Evolutionary conservation across 148 eudicot genomes (phyloP).

Genomic region (Rhododendron griersonianum): DNA sequence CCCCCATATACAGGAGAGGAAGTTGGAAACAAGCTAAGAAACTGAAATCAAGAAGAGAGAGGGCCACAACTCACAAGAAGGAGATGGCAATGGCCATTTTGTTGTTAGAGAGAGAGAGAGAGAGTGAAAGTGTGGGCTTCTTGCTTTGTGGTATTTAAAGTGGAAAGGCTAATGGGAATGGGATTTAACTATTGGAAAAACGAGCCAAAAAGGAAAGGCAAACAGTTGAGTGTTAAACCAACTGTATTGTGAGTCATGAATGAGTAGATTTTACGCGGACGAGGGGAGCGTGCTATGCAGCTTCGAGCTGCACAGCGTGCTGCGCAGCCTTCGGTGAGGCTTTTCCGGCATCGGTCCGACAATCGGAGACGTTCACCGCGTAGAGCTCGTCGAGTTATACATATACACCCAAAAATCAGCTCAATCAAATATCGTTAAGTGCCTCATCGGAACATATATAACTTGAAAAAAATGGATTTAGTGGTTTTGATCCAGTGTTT

Average conservation of each 20-base stretch:
- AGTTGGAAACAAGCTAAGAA: no score
- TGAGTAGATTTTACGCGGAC: background rate
- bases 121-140: background rate
- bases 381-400: no score
- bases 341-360: no score
- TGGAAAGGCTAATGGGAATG: background rate
- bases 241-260: background rate
- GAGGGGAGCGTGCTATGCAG: no score
- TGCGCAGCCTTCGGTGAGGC: no score
- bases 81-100: background rate
- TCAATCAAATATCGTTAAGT: no score
- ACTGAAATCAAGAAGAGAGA: background rate
- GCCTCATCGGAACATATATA: no score
- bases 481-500: no score
- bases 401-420: no score
- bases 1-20: slow-evolving; percentile 35
- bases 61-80: background rate
- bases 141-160: background rate
- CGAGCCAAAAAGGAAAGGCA: background rate
- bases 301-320: no score
- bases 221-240: background rate
- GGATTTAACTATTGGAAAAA: background rate
- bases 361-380: no score
- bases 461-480: no score
- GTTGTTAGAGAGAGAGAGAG: background rate